Percentiles rank a stretch among this genome's conserved stretches.
Evolutionary conservation across 2,329 filamentous ascomycete genomes (phyloP).

Genomic region (Coccinonectria pachysandricola): DNA sequence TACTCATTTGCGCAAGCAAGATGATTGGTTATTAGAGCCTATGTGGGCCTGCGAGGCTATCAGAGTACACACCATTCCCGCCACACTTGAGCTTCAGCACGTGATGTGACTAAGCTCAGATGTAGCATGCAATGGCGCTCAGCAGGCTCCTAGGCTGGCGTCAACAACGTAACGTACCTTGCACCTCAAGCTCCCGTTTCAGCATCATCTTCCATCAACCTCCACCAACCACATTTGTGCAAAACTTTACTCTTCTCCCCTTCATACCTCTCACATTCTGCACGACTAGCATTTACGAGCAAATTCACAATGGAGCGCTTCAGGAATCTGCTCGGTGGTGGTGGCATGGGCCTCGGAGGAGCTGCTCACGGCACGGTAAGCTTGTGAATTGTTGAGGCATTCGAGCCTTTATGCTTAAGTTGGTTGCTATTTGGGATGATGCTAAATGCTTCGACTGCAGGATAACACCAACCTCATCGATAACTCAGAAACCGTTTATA

Average conservation of each 20-base stretch:
- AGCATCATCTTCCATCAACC: constrained; percentile 10
- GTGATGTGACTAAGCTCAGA: constrained; percentile 22
- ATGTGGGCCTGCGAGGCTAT: constrained; percentile 4
- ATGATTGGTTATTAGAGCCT: background rate
- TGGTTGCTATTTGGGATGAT: background rate
- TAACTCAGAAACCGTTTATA: constrained; percentile 98
- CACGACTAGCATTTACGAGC: constrained; percentile 5
- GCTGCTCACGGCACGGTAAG: constrained; percentile 30
- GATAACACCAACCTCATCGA: constrained; percentile 89
- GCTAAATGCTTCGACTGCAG: no score
- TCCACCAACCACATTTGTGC: constrained; percentile 4
- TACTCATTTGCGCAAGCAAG: constrained; percentile 2
- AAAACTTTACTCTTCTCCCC: no score
- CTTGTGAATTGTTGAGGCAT: constrained; percentile 9
- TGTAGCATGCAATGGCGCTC: no score
- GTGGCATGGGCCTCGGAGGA: constrained; percentile 55
- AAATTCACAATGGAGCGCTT: constrained; percentile 70
- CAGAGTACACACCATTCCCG: no score
- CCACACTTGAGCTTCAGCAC: constrained; percentile 10
- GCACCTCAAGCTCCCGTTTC: constrained; percentile 14
- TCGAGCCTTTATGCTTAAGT: no score
- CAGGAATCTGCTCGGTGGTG: constrained; percentile 75
- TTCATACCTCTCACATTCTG: no score
- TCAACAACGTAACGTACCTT: constrained; percentile 21
- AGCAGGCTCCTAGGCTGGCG: constrained; percentile 25